A percentile compares a stretch with the other conserved stretches of the same genome.
These are phyloP conservation scores for Corynespora cassiicola DNA, from an alignment of 2,329 filamentous ascomycete genomes.

Conservation along the genomic window DNA sequence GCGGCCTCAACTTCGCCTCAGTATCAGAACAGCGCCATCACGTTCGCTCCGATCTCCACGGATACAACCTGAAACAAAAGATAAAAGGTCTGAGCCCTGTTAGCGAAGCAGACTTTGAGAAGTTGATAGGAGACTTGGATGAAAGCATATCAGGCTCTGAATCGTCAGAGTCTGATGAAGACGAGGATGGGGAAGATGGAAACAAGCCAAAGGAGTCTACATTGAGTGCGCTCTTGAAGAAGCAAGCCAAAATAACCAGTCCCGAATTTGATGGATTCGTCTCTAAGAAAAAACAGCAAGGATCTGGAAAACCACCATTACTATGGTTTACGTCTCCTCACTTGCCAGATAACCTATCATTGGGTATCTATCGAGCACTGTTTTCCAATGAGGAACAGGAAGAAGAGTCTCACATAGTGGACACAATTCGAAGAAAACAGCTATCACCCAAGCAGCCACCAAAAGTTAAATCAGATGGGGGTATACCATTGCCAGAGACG, in stretches of 20 bases:
- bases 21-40: constrained; percentile 85
- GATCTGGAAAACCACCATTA: constrained; percentile 73
- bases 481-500: constrained; percentile 62
- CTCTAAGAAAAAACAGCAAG: constrained; percentile 59
- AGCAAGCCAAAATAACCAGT: constrained; percentile 76
- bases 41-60: constrained; percentile 87
- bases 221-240: constrained; percentile 78
- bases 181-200: constrained; percentile 66
- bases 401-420: constrained; percentile 65
- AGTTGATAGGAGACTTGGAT: constrained; percentile 82
- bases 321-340: constrained; percentile 84
- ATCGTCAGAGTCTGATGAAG: constrained; percentile 73
- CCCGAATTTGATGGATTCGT: constrained; percentile 56
- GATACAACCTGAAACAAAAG: constrained; percentile 94
- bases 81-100: constrained; percentile 75
- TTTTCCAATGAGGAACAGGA: constrained; percentile 76
- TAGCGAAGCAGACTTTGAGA: constrained; percentile 84
- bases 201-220: constrained; percentile 68
- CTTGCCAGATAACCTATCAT: constrained; percentile 77
- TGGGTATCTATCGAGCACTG: constrained; percentile 85
- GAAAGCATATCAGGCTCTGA: constrained; percentile 91
- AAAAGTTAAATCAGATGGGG: constrained; percentile 60
- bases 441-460: constrained; percentile 65
- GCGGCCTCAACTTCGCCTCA: constrained; percentile 72
- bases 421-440: constrained; percentile 78